Percentiles rank a stretch among this genome's conserved stretches.
phyloP scores from a whole-genome alignment of 2,329 filamentous ascomycete species.

The Dactylellina leptospora region DNA sequence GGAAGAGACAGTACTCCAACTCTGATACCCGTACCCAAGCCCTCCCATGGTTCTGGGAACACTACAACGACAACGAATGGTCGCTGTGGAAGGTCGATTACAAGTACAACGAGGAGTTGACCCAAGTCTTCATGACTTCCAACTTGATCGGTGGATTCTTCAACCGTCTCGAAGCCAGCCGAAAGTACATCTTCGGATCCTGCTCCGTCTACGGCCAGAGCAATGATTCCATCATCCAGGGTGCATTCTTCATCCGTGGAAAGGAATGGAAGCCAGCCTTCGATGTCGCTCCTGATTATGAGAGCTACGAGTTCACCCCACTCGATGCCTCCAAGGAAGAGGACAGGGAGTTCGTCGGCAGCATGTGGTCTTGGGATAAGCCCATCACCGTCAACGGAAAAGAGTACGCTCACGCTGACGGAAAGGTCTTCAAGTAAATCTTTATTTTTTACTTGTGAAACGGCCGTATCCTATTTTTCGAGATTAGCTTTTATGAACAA shows the following conservation, averaged over 20 bases:
- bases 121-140: conserved; percentile 97
- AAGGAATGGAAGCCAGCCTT: conserved; percentile 87
- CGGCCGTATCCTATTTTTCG: too few relatives aligned
- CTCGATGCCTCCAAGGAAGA: conserved; percentile 86
- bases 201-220: conserved; percentile 86
- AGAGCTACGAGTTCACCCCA: conserved; percentile 97
- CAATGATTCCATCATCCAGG: conserved; percentile 89
- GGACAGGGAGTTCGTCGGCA: conserved; percentile 84
- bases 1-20: conserved; percentile 99
- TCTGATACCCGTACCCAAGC: conserved; percentile 81
- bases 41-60: conserved; percentile 98
- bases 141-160: conserved; percentile 99
- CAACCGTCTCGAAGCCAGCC: conserved; percentile 92
- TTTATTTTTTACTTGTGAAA: conserved; percentile 22
- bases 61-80: conserved; percentile 92
- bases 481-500: too few relatives aligned
- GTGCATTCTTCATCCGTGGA: conserved; percentile 93
- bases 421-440: conserved; percentile 98
- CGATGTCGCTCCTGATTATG: conserved; percentile 91
- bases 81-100: conserved; percentile 93
- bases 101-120: conserved; percentile 99
- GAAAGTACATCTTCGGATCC: conserved; percentile 96
- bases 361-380: conserved; percentile 92
- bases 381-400: conserved; percentile 82
- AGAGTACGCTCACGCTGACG: conserved; percentile 85